Evolutionary conservation across 225 moss, liverwort and hornwort genomes (phyloP).

Genomic region (Sphagnum tenellum): DNA sequence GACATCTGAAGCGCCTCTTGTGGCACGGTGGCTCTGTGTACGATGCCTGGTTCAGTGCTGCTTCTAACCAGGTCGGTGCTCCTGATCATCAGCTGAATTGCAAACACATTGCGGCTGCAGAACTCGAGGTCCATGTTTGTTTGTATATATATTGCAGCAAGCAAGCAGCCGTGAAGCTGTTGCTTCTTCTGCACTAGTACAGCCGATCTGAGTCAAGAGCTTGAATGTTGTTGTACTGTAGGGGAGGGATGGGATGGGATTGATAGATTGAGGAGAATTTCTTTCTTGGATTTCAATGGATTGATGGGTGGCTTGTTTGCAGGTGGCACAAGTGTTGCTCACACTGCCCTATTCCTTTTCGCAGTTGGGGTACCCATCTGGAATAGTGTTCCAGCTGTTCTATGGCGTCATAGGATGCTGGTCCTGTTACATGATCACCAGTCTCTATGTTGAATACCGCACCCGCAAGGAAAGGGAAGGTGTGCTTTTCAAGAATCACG

Average conservation of each 20-base stretch:
- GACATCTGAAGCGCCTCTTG: constrained; percentile 3
- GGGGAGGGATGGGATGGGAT: too few relatives aligned
- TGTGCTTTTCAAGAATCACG: constrained; percentile 19
- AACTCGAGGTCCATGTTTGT: too few relatives aligned
- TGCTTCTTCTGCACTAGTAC: too few relatives aligned
- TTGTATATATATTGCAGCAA: too few relatives aligned
- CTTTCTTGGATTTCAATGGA: too few relatives aligned
- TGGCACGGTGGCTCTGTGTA: constrained; percentile 32
- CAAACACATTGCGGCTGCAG: background rate
- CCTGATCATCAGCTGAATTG: background rate
- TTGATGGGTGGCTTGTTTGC: background rate
- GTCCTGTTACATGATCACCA: constrained; percentile 7
- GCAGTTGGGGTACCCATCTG: constrained; percentile 30
- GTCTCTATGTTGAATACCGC: constrained; percentile 4
- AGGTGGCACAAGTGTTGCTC: constrained; percentile 46
- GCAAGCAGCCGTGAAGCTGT: too few relatives aligned
- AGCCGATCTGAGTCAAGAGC: too few relatives aligned
- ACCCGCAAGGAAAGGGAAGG: constrained; percentile 4
- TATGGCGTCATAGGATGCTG: constrained; percentile 13
- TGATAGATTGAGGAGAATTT: too few relatives aligned
- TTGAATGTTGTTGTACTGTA: too few relatives aligned
- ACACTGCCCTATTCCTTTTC: constrained; percentile 40
- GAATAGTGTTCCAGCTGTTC: constrained; percentile 17
- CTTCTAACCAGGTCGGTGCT: constrained; percentile 16
- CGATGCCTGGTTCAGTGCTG: constrained; percentile 31